Base-by-base conservation (phyloP, 768 basidiomycete genomes). In the Inosperma sp. region DNA sequence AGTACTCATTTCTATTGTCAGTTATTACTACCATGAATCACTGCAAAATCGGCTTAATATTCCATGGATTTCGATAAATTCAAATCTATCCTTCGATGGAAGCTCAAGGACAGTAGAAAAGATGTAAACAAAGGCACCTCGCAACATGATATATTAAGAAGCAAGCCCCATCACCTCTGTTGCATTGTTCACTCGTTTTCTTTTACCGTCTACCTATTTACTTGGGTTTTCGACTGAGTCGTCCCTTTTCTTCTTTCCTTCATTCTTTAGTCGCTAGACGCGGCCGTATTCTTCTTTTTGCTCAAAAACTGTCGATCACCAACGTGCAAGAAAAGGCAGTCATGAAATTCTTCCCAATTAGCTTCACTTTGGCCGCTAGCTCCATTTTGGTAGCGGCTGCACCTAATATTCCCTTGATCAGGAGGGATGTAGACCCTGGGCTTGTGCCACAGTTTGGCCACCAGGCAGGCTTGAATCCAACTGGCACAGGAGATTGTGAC, bases 401-500 rank as follows among this genome's bases (percentile, higher is more conserved):
- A 23, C 52, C 52, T 26, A 36, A 19, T 31, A 14, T 27, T n/a
- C 48, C 17, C 22, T 21, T 48, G 9, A 29, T 31, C 14, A 54
- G 26, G 43, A 41, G 66, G 30, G 76, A 73, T 51, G 77, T 84
- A 13, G 65, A 80, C 60, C 66, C 75, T n/a, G 59, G 68, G 2
- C 72, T 84, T 2, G 76, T 84, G 8, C 84, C 84, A 0, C 62
- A 76, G 4, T 78, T 87, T 34, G 84, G 83, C 21, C 72, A 73
- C 57, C 52, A 64, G 13, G 61, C 81, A 22, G 81, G 81, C 34
- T 56, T 78, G 17, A 85, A 86, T 61, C 85, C 84, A 13, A 81
- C 80, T 22, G 72, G 85, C 13, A 82, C 81, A 5, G 85, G 83
- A n/a, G 78, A 86, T 59, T 88, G 86, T 53, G 83, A 85, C 57